Evolutionary conservation across 306 rosid genomes (phyloP), one percentile per base, ranked within the genome.

Genomic region (Casuarina glauca): DNA sequence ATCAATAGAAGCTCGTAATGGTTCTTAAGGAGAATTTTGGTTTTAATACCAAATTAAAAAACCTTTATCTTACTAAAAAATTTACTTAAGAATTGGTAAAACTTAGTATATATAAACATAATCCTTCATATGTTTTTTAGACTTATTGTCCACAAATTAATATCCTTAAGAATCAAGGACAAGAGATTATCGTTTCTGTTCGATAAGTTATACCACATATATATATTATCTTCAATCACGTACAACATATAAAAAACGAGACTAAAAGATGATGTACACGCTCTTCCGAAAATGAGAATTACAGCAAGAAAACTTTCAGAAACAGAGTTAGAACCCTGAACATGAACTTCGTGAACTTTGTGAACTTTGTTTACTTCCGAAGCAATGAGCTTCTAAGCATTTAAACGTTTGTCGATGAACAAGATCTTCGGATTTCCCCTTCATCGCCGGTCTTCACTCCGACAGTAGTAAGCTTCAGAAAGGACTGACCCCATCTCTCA

Each of bases 351-450:
- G 26, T 20, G 26, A 20, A 20, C 26, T 20, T 20, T 20, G 1
- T 26, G 32, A 26, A 0, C 32, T 26, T 26, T 26, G 32, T 26
- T 26, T 1, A 26, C 32, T 26, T 26, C 32, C 1, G 32, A 26
- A 26, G 32, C 32, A 26, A 26, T 26, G 32, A 11, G 16, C 0
- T 38, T 70, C n/a, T 12, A 39, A 54, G 44, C 50, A 44, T 45
- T 84, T 73, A 85, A 26, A 62, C 81, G 85, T 82, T 85, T n/a
- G 79, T 76, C 3, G 84, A 62, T 4, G 88, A 77, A 88, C 97
- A 94, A 77, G 83, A 80, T 26, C 73, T 57, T 76, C 98, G 75
- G 79, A 94, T 86, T 79, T 94, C 94, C 7, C 98, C 97, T 71
- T 85, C 84, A 11, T 82, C 88, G 4, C 80, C 91, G 1, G 88